phyloP scores from a whole-genome alignment of 1,284 basidiomycete genomes.

The Sporisorium exsertum region DNA sequence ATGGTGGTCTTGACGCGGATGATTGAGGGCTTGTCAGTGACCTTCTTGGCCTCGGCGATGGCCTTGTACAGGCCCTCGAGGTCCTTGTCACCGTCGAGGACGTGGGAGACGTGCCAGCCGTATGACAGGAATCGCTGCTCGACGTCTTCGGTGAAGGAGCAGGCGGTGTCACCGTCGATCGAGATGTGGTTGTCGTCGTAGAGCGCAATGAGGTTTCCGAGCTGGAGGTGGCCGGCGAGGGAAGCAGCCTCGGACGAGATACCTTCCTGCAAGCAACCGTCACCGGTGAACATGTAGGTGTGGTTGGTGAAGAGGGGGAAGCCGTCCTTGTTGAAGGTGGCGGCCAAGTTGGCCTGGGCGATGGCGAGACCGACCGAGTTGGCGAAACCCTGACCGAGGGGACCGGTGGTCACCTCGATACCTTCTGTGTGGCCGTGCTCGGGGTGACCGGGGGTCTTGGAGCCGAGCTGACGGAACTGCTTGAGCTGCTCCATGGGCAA shows the following conservation, averaged over 20 bases:
- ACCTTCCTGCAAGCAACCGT: constrained; percentile 97
- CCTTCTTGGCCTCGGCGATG: constrained; percentile 80
- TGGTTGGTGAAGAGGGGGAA: constrained; percentile 89
- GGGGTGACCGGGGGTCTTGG: constrained; percentile 80
- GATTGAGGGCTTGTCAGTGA: constrained; percentile 85
- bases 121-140: constrained; percentile 87
- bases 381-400: constrained; percentile 87
- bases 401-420: constrained; percentile 95
- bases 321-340: constrained; percentile 87
- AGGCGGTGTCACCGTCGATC: constrained; percentile 91
- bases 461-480: constrained; percentile 78
- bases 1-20: constrained; percentile 90
- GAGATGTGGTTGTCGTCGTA: constrained; percentile 81
- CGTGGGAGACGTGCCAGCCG: constrained; percentile 91
- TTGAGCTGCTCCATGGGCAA: constrained; percentile 85
- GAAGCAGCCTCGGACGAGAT: constrained; percentile 89
- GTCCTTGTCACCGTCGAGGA: constrained; percentile 87
- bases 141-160: constrained; percentile 94
- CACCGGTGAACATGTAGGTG: constrained; percentile 89
- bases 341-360: constrained; percentile 87
- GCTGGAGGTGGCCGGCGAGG: constrained; percentile 88
- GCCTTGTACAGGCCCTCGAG: constrained; percentile 82
- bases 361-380: constrained; percentile 94
- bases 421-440: constrained; percentile 85
- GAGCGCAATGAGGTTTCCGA: constrained; percentile 83